Evolutionary conservation across 2,329 filamentous ascomycete genomes (phyloP).

Genomic region (Claviceps capensis): DNA sequence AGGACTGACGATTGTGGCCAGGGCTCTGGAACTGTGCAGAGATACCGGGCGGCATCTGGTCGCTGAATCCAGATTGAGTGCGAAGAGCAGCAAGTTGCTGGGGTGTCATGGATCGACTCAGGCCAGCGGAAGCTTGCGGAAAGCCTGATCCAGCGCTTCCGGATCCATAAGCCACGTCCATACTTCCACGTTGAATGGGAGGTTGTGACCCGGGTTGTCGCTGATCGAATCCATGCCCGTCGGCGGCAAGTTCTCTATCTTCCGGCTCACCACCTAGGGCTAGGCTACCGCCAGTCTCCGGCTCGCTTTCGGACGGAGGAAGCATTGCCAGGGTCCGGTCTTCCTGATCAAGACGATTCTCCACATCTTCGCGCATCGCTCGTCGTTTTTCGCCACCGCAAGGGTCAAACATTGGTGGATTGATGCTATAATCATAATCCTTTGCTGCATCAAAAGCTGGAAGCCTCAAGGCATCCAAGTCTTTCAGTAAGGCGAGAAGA

Average conservation of each 20-base stretch:
- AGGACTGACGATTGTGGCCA: constrained; percentile 70
- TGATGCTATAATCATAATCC: constrained; percentile 12
- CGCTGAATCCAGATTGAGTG: constrained; percentile 44
- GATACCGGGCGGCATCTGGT: constrained; percentile 46
- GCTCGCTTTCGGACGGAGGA: constrained; percentile 51
- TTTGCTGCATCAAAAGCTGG: constrained; percentile 8
- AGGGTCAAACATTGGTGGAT: constrained; percentile 68
- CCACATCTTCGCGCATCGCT: constrained; percentile 61
- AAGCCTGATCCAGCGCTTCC: constrained; percentile 34
- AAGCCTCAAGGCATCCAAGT: constrained; percentile 24
- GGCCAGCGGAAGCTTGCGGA: constrained; percentile 33
- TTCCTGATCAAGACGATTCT: constrained; percentile 36
- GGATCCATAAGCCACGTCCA: constrained; percentile 41
- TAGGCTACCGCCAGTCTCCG: constrained; percentile 69
- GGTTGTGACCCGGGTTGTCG: constrained; percentile 59
- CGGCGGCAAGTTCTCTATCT: constrained; percentile 48
- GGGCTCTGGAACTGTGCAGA: constrained; percentile 42
- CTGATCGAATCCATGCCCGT: constrained; percentile 38
- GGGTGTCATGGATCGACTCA: constrained; percentile 61
- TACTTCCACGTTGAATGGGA: constrained; percentile 54
- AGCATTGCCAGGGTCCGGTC: constrained; percentile 31
- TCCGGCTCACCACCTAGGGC: constrained; percentile 90
- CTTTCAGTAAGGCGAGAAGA: constrained; percentile 23
- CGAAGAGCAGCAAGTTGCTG: constrained; percentile 59
- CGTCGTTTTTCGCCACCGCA: constrained; percentile 72